Conservation (phyloP, 148 eudicot genomes). For the Silene conica region DNA sequence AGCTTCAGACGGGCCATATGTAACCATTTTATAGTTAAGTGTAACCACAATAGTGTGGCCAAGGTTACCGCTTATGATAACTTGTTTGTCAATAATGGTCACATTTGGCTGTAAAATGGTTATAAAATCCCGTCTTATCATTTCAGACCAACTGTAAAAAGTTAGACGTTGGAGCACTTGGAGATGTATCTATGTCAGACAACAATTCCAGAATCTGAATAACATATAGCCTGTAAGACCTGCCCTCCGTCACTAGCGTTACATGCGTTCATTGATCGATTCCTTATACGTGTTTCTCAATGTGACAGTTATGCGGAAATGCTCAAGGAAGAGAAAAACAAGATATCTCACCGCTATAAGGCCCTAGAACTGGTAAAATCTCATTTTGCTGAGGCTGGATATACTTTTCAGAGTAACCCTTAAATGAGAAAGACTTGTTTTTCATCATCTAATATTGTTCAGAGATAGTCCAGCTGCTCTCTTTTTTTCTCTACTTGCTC, state of each 20-base stretch:
- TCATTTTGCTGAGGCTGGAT: conserved; percentile 76
- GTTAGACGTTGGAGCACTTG: too few species aligned
- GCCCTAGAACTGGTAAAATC: conserved; percentile 82
- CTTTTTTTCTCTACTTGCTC: too few species aligned
- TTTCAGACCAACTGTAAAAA: too few species aligned
- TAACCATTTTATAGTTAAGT: too few species aligned
- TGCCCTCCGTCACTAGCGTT: background rate
- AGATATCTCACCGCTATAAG: conserved; percentile 79
- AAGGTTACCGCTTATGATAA: too few species aligned
- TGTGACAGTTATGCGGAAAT: conserved; percentile 75
- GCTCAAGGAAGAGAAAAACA: conserved; percentile 92
- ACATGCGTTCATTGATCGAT: background rate
- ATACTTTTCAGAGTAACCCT: conserved; percentile 42
- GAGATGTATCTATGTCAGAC: background rate
- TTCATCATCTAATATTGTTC: background rate
- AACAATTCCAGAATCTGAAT: background rate
- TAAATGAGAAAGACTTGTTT: background rate
- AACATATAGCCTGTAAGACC: background rate
- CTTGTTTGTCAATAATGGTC: too few species aligned
- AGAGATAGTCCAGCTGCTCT: too few species aligned
- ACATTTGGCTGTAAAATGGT: too few species aligned
- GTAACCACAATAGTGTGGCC: too few species aligned
- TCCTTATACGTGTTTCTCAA: background rate
- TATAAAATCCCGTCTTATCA: too few species aligned
- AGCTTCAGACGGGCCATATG: too few species aligned